Evolutionary conservation across 352 stramenopile species (phyloP), one percentile per base, ranked within the genome.

Genomic region (Globisporangium cylindrosporum): DNA sequence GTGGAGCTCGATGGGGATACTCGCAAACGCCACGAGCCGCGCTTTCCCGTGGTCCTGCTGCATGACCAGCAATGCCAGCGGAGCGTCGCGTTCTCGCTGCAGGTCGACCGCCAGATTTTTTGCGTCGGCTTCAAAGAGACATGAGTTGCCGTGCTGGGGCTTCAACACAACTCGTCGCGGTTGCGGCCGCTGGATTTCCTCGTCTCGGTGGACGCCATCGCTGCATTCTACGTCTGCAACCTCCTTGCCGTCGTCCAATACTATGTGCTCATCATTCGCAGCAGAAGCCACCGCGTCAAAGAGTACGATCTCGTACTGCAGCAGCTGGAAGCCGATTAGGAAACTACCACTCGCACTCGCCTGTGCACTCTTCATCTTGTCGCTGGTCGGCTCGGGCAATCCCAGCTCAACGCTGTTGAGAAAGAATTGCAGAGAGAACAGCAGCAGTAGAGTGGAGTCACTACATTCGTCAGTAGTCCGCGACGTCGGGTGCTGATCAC

Each of bases 251-350:
- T 12, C 10, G 10, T 18, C 2, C 14, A 12, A 12, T 38, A 18
- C 10, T 18, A 14, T 46, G 5, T 18, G 41, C 1, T 9, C 41
- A n/a, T 1, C 41, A 18, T n/a, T 6, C 15, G 2, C 41, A 49
- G 7, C 41, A n/a, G 7, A 6, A 20, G 53, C 14, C 7, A 36
- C 41, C 2, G 69, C 18, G 59, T 84, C 77, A 22, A 88, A 82
- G 38, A 85, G 38, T 48, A 88, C 74, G 54, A 88, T 82, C 51
- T 88, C 79, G 56, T 77, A 81, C 64, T 84, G 75, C 8, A 85
- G 55, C 51, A 88, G 65, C 63, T 85, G 79, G 46, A 88, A 88
- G 24, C 71, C 79, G 20, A 84, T 20, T 0, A 85, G 41, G 3
- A 79, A 54, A 20, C 18, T 2, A 18, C 25, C 54, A 20, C 25